phyloP scores from a whole-genome alignment of 768 basidiomycete genomes.

The Sporobolomyces pararoseus region DNA sequence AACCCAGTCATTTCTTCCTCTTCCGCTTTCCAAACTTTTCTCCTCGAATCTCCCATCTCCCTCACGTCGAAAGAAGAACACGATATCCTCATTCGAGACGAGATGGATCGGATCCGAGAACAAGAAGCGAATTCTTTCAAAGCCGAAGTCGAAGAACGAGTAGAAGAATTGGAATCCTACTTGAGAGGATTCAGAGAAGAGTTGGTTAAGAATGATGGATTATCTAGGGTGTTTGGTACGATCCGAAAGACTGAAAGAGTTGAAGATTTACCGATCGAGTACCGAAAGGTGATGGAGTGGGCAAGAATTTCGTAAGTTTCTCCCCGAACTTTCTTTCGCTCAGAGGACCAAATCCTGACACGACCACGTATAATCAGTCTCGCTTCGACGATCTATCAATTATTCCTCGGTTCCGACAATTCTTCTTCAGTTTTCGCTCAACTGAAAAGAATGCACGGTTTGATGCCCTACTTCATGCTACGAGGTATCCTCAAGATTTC shows the following conservation, averaged over 20 bases:
- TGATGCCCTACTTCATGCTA: conserved; percentile 97
- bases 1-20: conserved; percentile 73
- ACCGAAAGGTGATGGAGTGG: conserved; percentile 90
- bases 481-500: conserved; percentile 86
- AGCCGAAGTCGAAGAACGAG: conserved; percentile 75
- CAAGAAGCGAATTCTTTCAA: conserved; percentile 82
- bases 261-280: conserved; percentile 72
- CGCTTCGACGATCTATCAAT: conserved; percentile 93
- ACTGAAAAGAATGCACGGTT: conserved; percentile 85
- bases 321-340: not conserved
- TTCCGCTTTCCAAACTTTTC: conserved; percentile 78
- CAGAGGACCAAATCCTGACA: not conserved
- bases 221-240: conserved; percentile 79
- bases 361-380: conserved; percentile 55
- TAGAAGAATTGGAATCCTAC: conserved; percentile 77
- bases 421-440: conserved; percentile 82
- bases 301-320: conserved; percentile 83
- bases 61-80: conserved; percentile 69
- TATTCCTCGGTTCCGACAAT: conserved; percentile 86
- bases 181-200: conserved; percentile 88
- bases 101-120: conserved; percentile 80
- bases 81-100: conserved; percentile 74
- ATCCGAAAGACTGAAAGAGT: conserved; percentile 77
- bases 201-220: conserved; percentile 71
- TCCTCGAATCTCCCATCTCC: conserved; percentile 68